Base-by-base conservation (phyloP, 2,329 filamentous ascomycete species). In the Aspergillus pseudoterreus region DNA sequence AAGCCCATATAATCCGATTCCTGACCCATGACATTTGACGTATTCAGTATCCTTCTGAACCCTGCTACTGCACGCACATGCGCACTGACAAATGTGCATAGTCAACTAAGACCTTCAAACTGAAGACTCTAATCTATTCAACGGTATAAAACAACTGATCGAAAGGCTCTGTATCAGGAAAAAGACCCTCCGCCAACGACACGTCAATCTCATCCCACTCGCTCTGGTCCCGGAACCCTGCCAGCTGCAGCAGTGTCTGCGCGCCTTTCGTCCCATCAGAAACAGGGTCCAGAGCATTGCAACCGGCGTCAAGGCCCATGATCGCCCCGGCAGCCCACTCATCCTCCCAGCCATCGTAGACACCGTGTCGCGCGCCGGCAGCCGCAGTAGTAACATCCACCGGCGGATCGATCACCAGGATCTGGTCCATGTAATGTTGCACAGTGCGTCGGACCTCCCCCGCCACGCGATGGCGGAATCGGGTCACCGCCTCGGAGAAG, bases 401-500 rank as follows among this genome's bases (percentile, higher is more conserved):
- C 15, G 15, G 15, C 39, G 19, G 11, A 42, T 42, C 15, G 19
- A 42, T 22, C 11, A 42, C 17, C 15, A 42, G 19, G 17, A 42
- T 21, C 39, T 42, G 39, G 39, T 21, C 19, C 15, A 42, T 42
- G 17, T 21, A 42, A 12, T 42, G 15, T n/a, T 21, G 39, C 11
- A 21, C 39, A 4, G 19, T 42, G 39, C n/a, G 39, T 3, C 19
- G 19, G 5, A 42, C 39, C 39, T 42, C 39, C 6, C 39, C 19
- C 15, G 19, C 39, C 8, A 42, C 39, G 11, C 19, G 39, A 21
- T 42, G 6, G 9, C 47, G 39, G 21, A 43, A 49, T 9, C 15
- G 19, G 35, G 21, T 33, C 5, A 49, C 43, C 3, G 47, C 50
- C 14, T 49, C 45, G 3, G 33, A 27, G 27, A 52, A 45, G 19